Evolutionary conservation across 345 rosid species (phyloP).

Genomic region (Eucalyptus leucophloia): DNA sequence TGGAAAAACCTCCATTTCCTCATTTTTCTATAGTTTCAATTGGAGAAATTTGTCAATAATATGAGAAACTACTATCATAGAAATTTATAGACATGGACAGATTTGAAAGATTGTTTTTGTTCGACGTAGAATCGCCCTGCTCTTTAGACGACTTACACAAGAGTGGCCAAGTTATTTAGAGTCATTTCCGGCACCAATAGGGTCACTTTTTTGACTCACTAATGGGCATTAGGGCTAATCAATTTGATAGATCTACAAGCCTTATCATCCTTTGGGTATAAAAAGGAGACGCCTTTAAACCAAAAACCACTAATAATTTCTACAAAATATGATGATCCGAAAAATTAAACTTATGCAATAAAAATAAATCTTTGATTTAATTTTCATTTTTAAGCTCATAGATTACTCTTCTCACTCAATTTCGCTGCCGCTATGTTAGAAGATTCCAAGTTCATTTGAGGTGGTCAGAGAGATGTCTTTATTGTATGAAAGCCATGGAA

Average conservation of each 20-base stretch:
- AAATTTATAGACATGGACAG: background rate
- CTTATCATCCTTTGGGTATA: background rate
- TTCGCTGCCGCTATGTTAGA: background rate
- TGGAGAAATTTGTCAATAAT: background rate
- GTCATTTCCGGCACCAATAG: background rate
- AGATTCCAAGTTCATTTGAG: background rate
- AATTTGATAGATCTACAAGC: background rate
- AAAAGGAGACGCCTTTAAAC: background rate
- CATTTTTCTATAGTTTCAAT: background rate
- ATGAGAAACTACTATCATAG: background rate
- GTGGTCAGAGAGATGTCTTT: background rate
- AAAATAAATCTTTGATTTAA: background rate
- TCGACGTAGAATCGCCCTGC: background rate
- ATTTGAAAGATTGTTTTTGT: background rate
- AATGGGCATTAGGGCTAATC: background rate
- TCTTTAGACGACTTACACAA: background rate
- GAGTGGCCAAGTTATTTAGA: background rate
- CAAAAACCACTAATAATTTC: background rate
- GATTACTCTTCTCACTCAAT: background rate
- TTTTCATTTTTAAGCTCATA: background rate
- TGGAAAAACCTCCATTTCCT: background rate
- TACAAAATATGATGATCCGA: background rate
- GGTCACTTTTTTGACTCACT: background rate
- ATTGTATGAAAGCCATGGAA: background rate
- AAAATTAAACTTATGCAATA: background rate